phyloP scores from a whole-genome alignment of 2,329 filamentous ascomycete genomes.

The Curvularia eragrostidis region DNA sequence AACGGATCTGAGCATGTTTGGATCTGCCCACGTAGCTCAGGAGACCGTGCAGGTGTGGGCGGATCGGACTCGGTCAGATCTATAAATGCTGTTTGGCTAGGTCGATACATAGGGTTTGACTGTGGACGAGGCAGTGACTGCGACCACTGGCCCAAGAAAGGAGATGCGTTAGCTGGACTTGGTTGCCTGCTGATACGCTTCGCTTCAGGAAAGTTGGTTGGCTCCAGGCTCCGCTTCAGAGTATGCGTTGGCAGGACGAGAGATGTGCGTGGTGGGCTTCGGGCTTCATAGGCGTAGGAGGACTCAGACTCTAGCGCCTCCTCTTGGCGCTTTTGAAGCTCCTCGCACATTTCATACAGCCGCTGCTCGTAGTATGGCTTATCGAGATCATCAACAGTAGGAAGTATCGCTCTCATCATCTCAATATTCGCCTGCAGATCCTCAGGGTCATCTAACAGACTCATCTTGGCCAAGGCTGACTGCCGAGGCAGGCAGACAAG shows the following conservation, averaged over 20 bases:
- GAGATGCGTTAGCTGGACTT: conserved; percentile 32
- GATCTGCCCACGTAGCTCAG: neutral
- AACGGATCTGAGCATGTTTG: conserved; percentile 14
- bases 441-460: neutral
- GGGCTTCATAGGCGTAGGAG: neutral
- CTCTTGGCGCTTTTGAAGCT: neutral
- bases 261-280: conserved; percentile 5
- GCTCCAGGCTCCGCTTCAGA: conserved; percentile 37
- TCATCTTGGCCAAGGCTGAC: conserved; percentile 3
- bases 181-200: conserved; percentile 36
- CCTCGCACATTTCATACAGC: conserved; percentile 5
- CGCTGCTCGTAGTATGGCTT: conserved; percentile 10
- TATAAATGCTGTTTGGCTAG: conserved; percentile 2
- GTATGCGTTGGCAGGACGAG: conserved; percentile 12
- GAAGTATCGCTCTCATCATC: conserved; percentile 9
- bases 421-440: conserved; percentile 9
- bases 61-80: conserved; percentile 37
- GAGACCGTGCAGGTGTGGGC: conserved; percentile 15
- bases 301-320: neutral
- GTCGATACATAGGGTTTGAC: neutral
- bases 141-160: conserved; percentile 21
- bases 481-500: neutral
- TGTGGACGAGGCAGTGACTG: conserved; percentile 12
- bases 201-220: conserved; percentile 27
- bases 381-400: conserved; percentile 1